Evolutionary conservation across 495 filamentous ascomycete genomes (phyloP).

Genomic region (Penicillium chermesinum): DNA sequence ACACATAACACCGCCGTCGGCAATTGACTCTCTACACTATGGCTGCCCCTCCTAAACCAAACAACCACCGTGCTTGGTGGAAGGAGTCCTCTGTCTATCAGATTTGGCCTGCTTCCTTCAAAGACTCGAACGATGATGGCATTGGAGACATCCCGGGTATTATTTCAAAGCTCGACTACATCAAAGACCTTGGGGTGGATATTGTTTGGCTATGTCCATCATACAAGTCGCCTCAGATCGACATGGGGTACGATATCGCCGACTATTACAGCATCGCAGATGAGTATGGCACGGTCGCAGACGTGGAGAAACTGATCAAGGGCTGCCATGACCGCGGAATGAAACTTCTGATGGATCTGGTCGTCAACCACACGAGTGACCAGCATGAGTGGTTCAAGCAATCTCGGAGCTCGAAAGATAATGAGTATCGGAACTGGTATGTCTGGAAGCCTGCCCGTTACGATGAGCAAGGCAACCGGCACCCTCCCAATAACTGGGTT

Average conservation of each 20-base stretch:
- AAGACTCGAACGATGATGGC: conserved; percentile 63
- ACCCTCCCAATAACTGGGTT: conserved; percentile 68
- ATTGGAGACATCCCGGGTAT: conserved; percentile 65
- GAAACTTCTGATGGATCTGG: conserved; percentile 68
- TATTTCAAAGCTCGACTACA: conserved; percentile 60
- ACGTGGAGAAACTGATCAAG: conserved; percentile 59
- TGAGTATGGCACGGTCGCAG: conserved; percentile 56
- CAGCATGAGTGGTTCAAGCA: conserved; percentile 72
- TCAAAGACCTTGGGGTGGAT: conserved; percentile 58
- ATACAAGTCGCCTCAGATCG: conserved; percentile 60
- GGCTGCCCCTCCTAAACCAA: conserved; percentile 25
- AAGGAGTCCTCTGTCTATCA: conserved; percentile 60
- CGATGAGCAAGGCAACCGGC: conserved; percentile 52
- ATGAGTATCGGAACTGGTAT: conserved; percentile 65
- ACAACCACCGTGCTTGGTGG: conserved; percentile 48
- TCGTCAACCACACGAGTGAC: conserved; percentile 77
- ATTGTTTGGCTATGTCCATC: conserved; percentile 66
- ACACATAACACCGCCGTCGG: neutral
- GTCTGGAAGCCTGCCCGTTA: conserved; percentile 62
- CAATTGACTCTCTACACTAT: conserved; percentile 10
- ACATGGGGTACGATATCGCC: conserved; percentile 62
- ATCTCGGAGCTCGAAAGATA: conserved; percentile 53
- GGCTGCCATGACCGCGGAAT: conserved; percentile 54
- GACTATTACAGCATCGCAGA: conserved; percentile 61
- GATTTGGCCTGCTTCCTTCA: conserved; percentile 63